Conservation (phyloP, 257 asterid genomes). For the Penstemon barbatus region DNA sequence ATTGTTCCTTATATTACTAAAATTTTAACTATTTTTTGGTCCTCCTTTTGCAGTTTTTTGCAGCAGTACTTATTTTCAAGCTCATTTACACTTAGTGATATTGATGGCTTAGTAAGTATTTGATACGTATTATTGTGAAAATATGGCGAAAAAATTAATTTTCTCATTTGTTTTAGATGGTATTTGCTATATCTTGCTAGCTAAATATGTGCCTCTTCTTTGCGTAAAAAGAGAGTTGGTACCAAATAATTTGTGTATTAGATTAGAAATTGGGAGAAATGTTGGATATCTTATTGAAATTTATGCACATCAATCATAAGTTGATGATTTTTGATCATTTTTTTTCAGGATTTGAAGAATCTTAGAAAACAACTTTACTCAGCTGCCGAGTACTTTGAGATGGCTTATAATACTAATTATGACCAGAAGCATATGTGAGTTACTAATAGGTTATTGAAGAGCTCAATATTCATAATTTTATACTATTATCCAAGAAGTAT, state of each 20-base stretch:
- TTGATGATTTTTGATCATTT: constrained; percentile 8
- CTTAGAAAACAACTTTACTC: constrained; percentile 87
- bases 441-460: constrained; percentile 24
- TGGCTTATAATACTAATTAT: constrained; percentile 63
- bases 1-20: constrained; percentile 6
- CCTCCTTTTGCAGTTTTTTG: constrained; percentile 15
- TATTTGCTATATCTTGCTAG: not conserved
- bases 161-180: not conserved
- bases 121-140: not conserved
- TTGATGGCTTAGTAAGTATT: constrained; percentile 12
- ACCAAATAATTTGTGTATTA: too few species aligned
- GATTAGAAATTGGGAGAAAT: too few species aligned
- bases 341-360: constrained; percentile 83
- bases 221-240: too few species aligned
- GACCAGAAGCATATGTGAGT: constrained; percentile 84
- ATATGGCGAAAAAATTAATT: not conserved
- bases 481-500: not conserved
- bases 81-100: constrained; percentile 16
- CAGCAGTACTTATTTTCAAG: constrained; percentile 16
- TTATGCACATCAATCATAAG: not conserved
- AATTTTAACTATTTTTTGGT: constrained; percentile 28
- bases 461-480: constrained; percentile 4
- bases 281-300: too few species aligned
- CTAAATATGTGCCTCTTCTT: too few species aligned
- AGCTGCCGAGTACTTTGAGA: constrained; percentile 96